Percentiles rank a stretch among this genome's conserved stretches.
phyloP scores from a whole-genome alignment of 2,329 filamentous ascomycete genomes.

The Exophiala aquamarina region DNA sequence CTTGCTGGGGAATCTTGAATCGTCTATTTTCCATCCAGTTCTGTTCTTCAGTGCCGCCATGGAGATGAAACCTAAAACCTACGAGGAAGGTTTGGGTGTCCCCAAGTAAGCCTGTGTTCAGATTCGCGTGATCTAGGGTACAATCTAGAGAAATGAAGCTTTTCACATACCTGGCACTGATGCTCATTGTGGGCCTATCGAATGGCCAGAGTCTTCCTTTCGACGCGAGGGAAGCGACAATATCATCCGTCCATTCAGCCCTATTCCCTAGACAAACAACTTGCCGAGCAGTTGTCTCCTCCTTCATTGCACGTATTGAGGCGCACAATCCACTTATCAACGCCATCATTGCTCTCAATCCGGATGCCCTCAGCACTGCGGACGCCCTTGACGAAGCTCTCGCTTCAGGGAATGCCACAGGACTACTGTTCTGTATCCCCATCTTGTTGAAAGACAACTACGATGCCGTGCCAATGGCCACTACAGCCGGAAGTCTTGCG shows the following conservation, averaged over 20 bases:
- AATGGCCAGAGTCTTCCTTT: constrained; percentile 33
- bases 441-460: constrained; percentile 66
- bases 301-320: constrained; percentile 59
- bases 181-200: constrained; percentile 5
- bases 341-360: constrained; percentile 56
- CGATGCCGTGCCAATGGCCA: constrained; percentile 56
- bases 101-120: no score
- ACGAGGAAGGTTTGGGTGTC: no score
- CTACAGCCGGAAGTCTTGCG: constrained; percentile 56
- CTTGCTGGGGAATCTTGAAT: no score
- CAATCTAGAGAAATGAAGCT: no score
- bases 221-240: constrained; percentile 59
- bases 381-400: constrained; percentile 47
- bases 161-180: not conserved
- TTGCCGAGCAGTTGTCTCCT: constrained; percentile 55
- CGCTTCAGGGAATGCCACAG: constrained; percentile 49
- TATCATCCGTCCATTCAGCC: constrained; percentile 56
- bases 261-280: constrained; percentile 54
- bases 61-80: no score
- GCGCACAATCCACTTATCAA: constrained; percentile 58
- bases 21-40: no score
- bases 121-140: no score
- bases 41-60: no score
- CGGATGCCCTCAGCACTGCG: constrained; percentile 49
- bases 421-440: constrained; percentile 60